phyloP scores from a whole-genome alignment of 805 yeast genomes.

The Kazachstania viticola region DNA sequence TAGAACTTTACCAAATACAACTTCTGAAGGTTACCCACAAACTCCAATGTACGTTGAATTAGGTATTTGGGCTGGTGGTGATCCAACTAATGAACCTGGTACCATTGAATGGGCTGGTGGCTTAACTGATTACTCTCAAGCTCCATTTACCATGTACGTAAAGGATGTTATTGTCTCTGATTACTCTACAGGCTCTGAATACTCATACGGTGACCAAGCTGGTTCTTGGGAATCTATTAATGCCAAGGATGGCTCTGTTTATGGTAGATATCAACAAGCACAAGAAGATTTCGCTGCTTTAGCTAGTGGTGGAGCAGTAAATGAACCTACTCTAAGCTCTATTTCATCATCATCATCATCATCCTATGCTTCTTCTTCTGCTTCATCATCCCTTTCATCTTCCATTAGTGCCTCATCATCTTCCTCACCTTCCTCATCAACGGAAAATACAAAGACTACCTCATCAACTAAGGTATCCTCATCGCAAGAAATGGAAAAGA shows the following conservation, averaged over 20 bases:
- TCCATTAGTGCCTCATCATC: conserved; percentile 6
- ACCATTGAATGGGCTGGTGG: conserved; percentile 84
- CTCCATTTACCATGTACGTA: conserved; percentile 60
- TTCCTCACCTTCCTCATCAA: conserved; percentile 2
- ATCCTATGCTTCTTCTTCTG: conserved; percentile 5
- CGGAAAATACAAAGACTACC: conserved; percentile 4
- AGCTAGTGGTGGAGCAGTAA: conserved; percentile 15
- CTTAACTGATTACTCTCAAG: conserved; percentile 46
- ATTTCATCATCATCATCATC: conserved; percentile 7
- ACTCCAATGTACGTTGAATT: conserved; percentile 68
- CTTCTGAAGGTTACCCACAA: conserved; percentile 73
- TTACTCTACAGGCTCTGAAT: conserved; percentile 53
- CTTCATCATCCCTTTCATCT: conserved; percentile 6
- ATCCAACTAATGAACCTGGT: conserved; percentile 48
- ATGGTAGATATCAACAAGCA: conserved; percentile 46
- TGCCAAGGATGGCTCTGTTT: conserved; percentile 45
- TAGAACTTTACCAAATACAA: conserved; percentile 45
- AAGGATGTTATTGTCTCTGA: conserved; percentile 51
- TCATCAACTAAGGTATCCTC: conserved; percentile 1
- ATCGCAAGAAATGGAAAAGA: no score
- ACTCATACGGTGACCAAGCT: conserved; percentile 40
- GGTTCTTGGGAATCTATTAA: conserved; percentile 53
- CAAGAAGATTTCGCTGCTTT: conserved; percentile 29
- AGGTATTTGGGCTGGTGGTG: conserved; percentile 83
- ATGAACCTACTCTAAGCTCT: conserved; percentile 7